Base-by-base conservation (phyloP, 345 rosid species). In the Euphorbia lathyris region DNA sequence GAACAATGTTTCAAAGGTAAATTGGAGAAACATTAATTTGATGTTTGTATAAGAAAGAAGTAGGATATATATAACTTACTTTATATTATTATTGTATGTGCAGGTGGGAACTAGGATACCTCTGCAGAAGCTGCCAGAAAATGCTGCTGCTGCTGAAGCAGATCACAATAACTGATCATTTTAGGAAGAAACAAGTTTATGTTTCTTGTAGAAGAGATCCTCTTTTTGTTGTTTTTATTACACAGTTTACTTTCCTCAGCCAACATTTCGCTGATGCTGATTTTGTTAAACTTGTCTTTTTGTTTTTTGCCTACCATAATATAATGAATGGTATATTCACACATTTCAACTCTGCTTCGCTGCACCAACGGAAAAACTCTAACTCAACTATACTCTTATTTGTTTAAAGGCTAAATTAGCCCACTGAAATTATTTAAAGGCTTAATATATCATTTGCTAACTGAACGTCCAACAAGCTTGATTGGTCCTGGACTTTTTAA, bases 1-100 rank as follows among this genome's bases (percentile, higher is more conserved):
- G 61, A 59, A 68, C 55, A 38, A 51, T 27, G 32, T 0, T 48
- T 3, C 20, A 7, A 72, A 76, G 76, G 78, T 76, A 38, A 66
- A 19, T 17, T 25, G 16, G 26, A 9, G 23, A 43, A 14, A 0
- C 45, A 17, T 22, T n/a, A n/a, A n/a, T n/a, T 40, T 62, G 29
- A 13, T 26, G 30, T 47, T 12, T 34, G 3, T 16, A n/a, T 45
- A 38, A 43, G 4, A 13, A 45, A 25, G 14, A 9, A 32, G 32
- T 17, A 16, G 10, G 7, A 4, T 3, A 40, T 40, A 10, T 40
- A 10, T 40, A 10, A 40, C 19, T 45, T 12, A 34, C 19, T 11
- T 45, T 12, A 12, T 45, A 16, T 1, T 13, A 11, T 47, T 25
- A n/a, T 63, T 63, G 25, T 9, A 2, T 43, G 23, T 17, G 57